Evolutionary conservation across 805 yeast species (phyloP), one percentile per base, ranked within the genome.

Genomic region (Jamesozyma spencerorum): DNA sequence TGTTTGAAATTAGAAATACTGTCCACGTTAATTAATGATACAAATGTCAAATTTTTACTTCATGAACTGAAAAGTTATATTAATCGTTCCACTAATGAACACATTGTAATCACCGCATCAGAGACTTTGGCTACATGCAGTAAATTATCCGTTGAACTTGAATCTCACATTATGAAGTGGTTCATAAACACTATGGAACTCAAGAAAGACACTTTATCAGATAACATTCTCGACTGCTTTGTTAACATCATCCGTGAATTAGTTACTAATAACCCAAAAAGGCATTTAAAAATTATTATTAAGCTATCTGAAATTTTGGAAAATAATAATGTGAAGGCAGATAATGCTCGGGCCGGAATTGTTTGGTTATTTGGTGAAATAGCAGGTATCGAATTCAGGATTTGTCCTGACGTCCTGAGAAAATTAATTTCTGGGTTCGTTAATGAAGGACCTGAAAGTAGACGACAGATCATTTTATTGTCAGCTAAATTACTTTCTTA

Each of bases 321-420:
- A 11, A 47, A 47, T 4, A 39, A 48, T 26, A 42, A 38, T 3
- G 40, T 53, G 7, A 43, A 68, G 18, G 55, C 58, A 3, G 64
- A 65, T 32, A 60, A 64, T 14, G 94, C 97, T 0, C 75, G 79
- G 48, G 86, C 94, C 1, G 82, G 90, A 36, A 79, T 88, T 10
- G 70, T 90, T 5, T 92, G 97, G 97, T 69, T 90, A 8, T 72
- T 90, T 39, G 96, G 97, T 4, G 97, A 92, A 54, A 81, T 79
- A 55, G 69, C 80, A 0, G 59, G 56, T 13, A 51, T 63, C 22
- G 68, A 67, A 29, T 65, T 70, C 13, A 59, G 61, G 20, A 61
- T 84, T 38, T 80, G 88, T 3, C 88, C 94, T 0, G 96, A 90
- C 55, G 72, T 85, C 2, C 63, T 86, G 41, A 69, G 96, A 39